Evolutionary conservation across 2,329 filamentous ascomycete species (phyloP), one percentile per base, ranked within the genome.

Genomic region (Diaporthe vaccinii): DNA sequence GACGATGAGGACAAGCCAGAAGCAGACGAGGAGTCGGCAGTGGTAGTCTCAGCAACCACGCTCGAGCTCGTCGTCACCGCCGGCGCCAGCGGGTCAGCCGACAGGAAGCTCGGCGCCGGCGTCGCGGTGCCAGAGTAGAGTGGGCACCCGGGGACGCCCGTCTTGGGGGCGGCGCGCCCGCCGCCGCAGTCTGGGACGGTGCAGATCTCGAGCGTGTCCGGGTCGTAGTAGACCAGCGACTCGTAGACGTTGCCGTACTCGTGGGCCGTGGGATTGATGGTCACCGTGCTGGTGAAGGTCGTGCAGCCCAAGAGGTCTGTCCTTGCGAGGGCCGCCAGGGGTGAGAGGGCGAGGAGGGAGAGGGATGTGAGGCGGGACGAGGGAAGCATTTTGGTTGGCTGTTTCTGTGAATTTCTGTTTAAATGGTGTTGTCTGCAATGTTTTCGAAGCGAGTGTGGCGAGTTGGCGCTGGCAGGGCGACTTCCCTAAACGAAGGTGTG

Each of bases 161-260:
- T 90, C 85, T 91, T 93, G 76, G 91, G 89, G 4, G 92, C 90
- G 12, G 91, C 92, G 61, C 89, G 87, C 73, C 91, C 92, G 78
- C 92, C 92, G 75, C 92, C 92, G 83, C 92, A 93, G 87, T 93
- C 92, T 78, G 91, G 86, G 76, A 90, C 80, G 15, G 86, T 85
- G 87, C 92, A 93, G 80, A 93, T 85, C 84, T 93, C 91, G 80
- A 91, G 91, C 25, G 88, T 90, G 78, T 84, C 90, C 2, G 91
- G 91, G 72, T 92, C 88, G 82, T 90, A 93, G 86, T 87, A 93
- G 79, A 91, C 82, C 62, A 87, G 76, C 73, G 86, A 88, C 58
- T 86, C 85, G 78, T 83, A 83, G 78, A 83, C 84, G 77, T 82
- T 82, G 70, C 85, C 81, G 22, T 68, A 68, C 44, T n/a, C 62